Base-by-base conservation (phyloP, 495 filamentous ascomycete species). In the Cairneyella variabilis region DNA sequence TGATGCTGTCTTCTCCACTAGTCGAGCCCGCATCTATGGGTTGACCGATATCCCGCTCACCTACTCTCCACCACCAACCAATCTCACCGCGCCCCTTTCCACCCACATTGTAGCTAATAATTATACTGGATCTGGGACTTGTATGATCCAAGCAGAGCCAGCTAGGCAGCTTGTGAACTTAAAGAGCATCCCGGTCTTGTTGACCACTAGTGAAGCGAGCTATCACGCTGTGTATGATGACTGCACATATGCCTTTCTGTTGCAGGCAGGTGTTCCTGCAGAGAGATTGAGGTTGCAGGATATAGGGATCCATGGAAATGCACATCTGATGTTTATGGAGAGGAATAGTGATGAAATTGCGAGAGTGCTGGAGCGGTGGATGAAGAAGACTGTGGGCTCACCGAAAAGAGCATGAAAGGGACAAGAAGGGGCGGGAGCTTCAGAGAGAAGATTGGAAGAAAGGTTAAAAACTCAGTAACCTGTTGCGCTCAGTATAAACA, bases 281-380 rank as follows among this genome's bases (percentile, higher is more conserved):
- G 62, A 77, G 46, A 69, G 73, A 49, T 30, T 77, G 43, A 62
- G 76, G 43, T 67, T 84, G 48, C 64, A 56, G 0, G 64, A 77
- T n/a, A 17, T 52, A 8, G 58, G 53, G 32, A 75, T 83, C 22
- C 56, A 68, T 27, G 81, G 83, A 1, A 84, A 84, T 60, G 80
- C 75, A 9, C 79, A 84, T 63, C 70, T 84, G 61, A 67, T 76
- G 46, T 81, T 82, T 54, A 63, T 84, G 56, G 81, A 84, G 68
- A 79, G 73, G 69, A 85, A 84, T 48, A 83, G 72, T 56, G 65
- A 76, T 43, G 58, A 66, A 3, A 70, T 81, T 48, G 77, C 77
- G 2, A 60, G 46, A 8, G 48, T 66, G 21, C 42, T 81, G 14
- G 59, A 70, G 39, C 50, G 54, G 28, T 78, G 75, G 74, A 71